Conservation (phyloP, 257 asterid genomes). For the Ophiorrhiza pumila region DNA sequence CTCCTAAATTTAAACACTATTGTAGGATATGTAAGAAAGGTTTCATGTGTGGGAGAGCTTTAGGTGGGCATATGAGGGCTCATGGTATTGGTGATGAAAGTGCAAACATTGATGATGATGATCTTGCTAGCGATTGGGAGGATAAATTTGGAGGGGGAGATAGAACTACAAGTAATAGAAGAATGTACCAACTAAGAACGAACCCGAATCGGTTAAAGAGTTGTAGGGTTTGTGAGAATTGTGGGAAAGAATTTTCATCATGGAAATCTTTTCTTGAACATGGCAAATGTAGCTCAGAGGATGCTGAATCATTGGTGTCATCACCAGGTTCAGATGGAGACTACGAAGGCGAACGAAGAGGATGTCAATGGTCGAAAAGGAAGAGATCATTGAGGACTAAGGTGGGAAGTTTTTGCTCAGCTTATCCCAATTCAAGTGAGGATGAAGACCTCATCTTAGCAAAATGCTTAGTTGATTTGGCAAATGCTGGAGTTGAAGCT, state of each 20-base stretch:
- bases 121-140: conserved; percentile 68
- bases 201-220: conserved; percentile 79
- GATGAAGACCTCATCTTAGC: conserved; percentile 85
- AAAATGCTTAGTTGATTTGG: conserved; percentile 63
- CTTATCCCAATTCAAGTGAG: conserved; percentile 35
- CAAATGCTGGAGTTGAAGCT: conserved; percentile 51
- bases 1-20: conserved; percentile 61
- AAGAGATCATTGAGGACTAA: conserved; percentile 73
- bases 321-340: conserved; percentile 55
- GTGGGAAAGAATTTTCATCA: conserved; percentile 82
- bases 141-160: conserved; percentile 43
- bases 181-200: conserved; percentile 77
- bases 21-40: conserved; percentile 94
- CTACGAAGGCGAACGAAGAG: conserved; percentile 31
- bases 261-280: conserved; percentile 96
- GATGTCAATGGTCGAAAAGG: conserved; percentile 66
- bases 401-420: conserved; percentile 39
- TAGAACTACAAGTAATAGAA: conserved; percentile 35
- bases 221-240: conserved; percentile 68
- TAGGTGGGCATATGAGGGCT: conserved; percentile 97
- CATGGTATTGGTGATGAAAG: conserved; percentile 79
- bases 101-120: conserved; percentile 55
- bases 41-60: conserved; percentile 90
- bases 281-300: conserved; percentile 78
- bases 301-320: conserved; percentile 64